These are phyloP conservation scores for Jackrogersella minutella DNA, from an alignment of 495 filamentous ascomycete genomes.

Conservation along the genomic window DNA sequence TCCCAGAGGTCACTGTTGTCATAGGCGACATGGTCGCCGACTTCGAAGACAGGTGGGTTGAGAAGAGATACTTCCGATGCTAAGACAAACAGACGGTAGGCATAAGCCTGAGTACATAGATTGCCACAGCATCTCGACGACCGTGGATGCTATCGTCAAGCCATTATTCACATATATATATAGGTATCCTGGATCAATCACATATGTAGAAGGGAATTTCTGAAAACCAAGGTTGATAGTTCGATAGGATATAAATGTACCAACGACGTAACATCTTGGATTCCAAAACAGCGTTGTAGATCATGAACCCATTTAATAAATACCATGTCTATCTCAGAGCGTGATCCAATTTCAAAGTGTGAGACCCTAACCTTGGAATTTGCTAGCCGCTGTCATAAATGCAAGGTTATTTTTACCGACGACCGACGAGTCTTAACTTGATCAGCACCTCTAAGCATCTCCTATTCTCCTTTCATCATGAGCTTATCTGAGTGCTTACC, in stretches of 20 bases:
- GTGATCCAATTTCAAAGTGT: neutral
- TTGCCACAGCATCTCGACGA: neutral
- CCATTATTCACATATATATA: constrained; percentile 3
- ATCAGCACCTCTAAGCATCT: too few relatives aligned
- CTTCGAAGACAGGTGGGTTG: constrained; percentile 81
- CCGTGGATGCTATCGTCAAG: neutral
- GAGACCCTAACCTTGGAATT: neutral
- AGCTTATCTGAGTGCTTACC: too few relatives aligned
- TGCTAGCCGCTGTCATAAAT: neutral
- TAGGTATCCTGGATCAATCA: neutral
- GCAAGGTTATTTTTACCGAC: too few relatives aligned
- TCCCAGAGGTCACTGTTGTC: constrained; percentile 83
- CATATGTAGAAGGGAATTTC: constrained; percentile 9
- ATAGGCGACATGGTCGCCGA: constrained; percentile 81
- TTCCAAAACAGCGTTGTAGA: constrained; percentile 1
- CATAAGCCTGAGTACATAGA: constrained; percentile 18
- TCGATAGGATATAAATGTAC: neutral
- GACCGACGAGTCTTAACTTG: too few relatives aligned
- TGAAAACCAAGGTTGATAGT: neutral
- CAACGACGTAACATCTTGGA: neutral
- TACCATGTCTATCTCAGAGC: neutral
- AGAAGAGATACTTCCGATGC: constrained; percentile 81
- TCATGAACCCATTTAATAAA: constrained; percentile 16
- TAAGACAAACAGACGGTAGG: constrained; percentile 52
- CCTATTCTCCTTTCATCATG: too few relatives aligned